Evolutionary conservation across 495 filamentous ascomycete genomes (phyloP).

Genomic region (Aspergillus indologenus): DNA sequence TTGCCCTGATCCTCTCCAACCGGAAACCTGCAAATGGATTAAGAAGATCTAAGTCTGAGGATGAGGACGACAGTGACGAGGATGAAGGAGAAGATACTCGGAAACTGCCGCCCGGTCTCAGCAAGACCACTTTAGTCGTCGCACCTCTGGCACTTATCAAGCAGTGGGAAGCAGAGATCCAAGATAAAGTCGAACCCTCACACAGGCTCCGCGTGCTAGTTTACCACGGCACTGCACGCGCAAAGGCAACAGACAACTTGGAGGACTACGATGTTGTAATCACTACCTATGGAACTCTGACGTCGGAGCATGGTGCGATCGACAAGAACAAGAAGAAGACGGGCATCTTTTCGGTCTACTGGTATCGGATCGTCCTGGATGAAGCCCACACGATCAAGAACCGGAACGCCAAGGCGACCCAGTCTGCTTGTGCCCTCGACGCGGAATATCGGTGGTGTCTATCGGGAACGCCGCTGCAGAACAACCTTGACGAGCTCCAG

Average conservation of each 20-base stretch:
- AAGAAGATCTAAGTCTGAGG: constrained; percentile 18
- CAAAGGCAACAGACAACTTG: constrained; percentile 70
- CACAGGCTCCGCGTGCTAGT: constrained; percentile 76
- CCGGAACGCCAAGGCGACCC: constrained; percentile 88
- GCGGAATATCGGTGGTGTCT: constrained; percentile 92
- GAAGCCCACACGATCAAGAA: constrained; percentile 99
- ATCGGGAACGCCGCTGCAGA: constrained; percentile 94
- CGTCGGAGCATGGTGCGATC: constrained; percentile 76
- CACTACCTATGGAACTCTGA: constrained; percentile 92
- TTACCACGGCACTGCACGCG: constrained; percentile 83
- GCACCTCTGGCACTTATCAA: constrained; percentile 95
- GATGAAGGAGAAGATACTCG: constrained; percentile 45
- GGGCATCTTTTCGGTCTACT: constrained; percentile 86
- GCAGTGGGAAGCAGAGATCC: constrained; percentile 94
- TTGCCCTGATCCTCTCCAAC: constrained; percentile 83
- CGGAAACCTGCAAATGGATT: constrained; percentile 58
- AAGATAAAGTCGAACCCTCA: constrained; percentile 63
- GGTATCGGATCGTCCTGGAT: constrained; percentile 93
- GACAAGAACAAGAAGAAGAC: constrained; percentile 60
- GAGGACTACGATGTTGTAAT: constrained; percentile 92
- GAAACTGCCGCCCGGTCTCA: constrained; percentile 59
- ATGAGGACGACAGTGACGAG: constrained; percentile 18
- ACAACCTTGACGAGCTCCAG: constrained; percentile 96
- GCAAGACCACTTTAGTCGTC: constrained; percentile 82
- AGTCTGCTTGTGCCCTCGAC: constrained; percentile 76